These are phyloP conservation scores for Pseudonectria foliicola DNA, from an alignment of 2,329 filamentous ascomycete genomes.

Conservation along the genomic window DNA sequence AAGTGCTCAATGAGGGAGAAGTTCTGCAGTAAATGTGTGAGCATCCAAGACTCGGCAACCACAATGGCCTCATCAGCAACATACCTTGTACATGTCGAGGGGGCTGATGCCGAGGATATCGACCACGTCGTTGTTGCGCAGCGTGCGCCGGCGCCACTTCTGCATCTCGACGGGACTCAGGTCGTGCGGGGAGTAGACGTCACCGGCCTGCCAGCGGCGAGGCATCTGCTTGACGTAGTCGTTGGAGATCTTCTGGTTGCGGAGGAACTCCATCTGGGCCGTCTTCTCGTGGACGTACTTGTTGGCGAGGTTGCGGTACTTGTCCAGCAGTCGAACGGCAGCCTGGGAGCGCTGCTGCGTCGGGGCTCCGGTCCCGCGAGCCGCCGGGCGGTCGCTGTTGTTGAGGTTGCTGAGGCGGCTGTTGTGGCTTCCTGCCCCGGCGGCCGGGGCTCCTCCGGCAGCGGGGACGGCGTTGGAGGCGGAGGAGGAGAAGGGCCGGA, in stretches of 20 bases:
- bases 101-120: slow-evolving; percentile 76
- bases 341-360: slow-evolving; percentile 18
- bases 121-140: slow-evolving; percentile 62
- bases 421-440: no score
- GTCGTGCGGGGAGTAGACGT: slow-evolving; percentile 88
- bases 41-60: neutral
- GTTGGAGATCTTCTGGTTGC: slow-evolving; percentile 33
- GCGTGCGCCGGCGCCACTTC: slow-evolving; percentile 64
- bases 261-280: slow-evolving; percentile 30
- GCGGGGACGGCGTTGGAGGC: slow-evolving; percentile 17
- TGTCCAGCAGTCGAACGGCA: slow-evolving; percentile 22
- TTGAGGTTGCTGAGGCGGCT: slow-evolving; percentile 17
- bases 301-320: slow-evolving; percentile 16
- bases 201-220: slow-evolving; percentile 67
- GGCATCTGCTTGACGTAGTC: slow-evolving; percentile 58
- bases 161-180: slow-evolving; percentile 68
- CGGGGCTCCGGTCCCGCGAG: neutral
- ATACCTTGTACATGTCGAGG: slow-evolving; percentile 78
- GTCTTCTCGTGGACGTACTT: slow-evolving; percentile 21
- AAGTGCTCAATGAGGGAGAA: slow-evolving; percentile 88
- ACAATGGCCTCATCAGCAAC: neutral
- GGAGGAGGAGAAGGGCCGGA: slow-evolving; percentile 23
- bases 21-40: slow-evolving; percentile 52
- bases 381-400: slow-evolving; percentile 10
- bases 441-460: slow-evolving; percentile 12